These are phyloP conservation scores for Fremontodendron californicum DNA, from an alignment of 345 rosid genomes.

Conservation along the genomic window DNA sequence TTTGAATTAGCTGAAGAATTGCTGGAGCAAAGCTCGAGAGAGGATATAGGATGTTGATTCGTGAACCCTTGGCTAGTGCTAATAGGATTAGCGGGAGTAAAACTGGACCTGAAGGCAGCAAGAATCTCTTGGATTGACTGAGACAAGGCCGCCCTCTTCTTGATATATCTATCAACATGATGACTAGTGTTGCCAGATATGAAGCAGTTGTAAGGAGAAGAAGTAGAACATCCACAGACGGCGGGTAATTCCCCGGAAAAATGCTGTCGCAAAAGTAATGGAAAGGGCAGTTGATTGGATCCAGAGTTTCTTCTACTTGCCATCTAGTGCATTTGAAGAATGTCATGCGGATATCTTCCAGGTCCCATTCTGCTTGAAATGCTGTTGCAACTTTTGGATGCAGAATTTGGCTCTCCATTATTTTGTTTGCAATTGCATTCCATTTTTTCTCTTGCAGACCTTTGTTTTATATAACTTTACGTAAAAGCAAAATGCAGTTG, in stretches of 20 bases:
- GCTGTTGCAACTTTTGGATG: conserved; percentile 13
- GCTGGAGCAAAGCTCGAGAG: conserved; percentile 63
- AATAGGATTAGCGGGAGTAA: conserved; percentile 59
- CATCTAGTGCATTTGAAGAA: conserved; percentile 75
- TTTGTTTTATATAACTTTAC: neutral
- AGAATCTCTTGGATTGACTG: conserved; percentile 40
- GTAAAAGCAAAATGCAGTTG: neutral
- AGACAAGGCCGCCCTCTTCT: conserved; percentile 25
- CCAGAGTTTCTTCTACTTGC: conserved; percentile 79
- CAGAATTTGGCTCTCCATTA: conserved; percentile 28
- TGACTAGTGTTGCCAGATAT: conserved; percentile 40
- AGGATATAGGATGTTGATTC: conserved; percentile 58
- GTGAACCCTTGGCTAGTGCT: conserved; percentile 60
- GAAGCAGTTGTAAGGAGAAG: conserved; percentile 39
- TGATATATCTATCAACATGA: conserved; percentile 36
- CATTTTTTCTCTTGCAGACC: conserved; percentile 10
- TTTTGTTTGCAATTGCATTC: conserved; percentile 11
- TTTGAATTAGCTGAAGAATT: conserved; percentile 50
- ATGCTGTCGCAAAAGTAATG: conserved; percentile 78
- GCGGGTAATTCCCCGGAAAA: conserved; percentile 54
- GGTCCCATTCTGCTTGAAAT: conserved; percentile 35
- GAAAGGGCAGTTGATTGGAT: conserved; percentile 70
- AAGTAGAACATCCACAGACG: conserved; percentile 40
- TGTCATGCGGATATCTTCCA: conserved; percentile 33
- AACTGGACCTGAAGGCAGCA: conserved; percentile 71